These are phyloP conservation scores for Serpula lacrymans DNA, from an alignment of 768 basidiomycete species.

Conservation along the genomic window DNA sequence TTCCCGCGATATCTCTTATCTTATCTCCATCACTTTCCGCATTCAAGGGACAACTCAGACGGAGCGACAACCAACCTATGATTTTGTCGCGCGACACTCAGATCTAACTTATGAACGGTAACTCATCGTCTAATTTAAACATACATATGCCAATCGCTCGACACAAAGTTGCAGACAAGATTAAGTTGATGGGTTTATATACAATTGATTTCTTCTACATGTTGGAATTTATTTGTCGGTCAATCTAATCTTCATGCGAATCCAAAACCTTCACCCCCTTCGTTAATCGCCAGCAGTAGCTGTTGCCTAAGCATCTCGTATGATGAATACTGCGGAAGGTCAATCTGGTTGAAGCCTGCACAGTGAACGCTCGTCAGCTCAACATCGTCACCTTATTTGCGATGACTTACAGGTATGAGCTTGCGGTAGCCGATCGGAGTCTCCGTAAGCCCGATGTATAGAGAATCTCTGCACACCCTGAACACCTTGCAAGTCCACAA, in stretches of 20 bases:
- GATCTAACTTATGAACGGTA: too few relatives aligned
- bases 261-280: slow-evolving; percentile 95
- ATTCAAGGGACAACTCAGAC: too few relatives aligned
- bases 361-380: slow-evolving; percentile 11
- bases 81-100: too few relatives aligned
- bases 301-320: slow-evolving; percentile 96
- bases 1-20: too few relatives aligned
- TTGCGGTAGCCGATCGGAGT: slow-evolving; percentile 79
- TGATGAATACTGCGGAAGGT: slow-evolving; percentile 90
- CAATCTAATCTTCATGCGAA: slow-evolving; percentile 46
- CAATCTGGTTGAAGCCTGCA: slow-evolving; percentile 90
- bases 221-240: slow-evolving; percentile 10
- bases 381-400: slow-evolving; percentile 3
- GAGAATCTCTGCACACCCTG: slow-evolving; percentile 95
- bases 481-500: slow-evolving; percentile 91
- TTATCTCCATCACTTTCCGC: too few relatives aligned
- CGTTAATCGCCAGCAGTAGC: slow-evolving; percentile 87
- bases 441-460: slow-evolving; percentile 91
- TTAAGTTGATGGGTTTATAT: slow-evolving; percentile 22
- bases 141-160: too few relatives aligned
- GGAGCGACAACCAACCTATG: too few relatives aligned
- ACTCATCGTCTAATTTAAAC: too few relatives aligned
- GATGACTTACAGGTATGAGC: slow-evolving; percentile 78
- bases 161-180: neutral
- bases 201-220: slow-evolving; percentile 35